phyloP scores from a whole-genome alignment of 495 filamentous ascomycete genomes.

The Niebla homalea region DNA sequence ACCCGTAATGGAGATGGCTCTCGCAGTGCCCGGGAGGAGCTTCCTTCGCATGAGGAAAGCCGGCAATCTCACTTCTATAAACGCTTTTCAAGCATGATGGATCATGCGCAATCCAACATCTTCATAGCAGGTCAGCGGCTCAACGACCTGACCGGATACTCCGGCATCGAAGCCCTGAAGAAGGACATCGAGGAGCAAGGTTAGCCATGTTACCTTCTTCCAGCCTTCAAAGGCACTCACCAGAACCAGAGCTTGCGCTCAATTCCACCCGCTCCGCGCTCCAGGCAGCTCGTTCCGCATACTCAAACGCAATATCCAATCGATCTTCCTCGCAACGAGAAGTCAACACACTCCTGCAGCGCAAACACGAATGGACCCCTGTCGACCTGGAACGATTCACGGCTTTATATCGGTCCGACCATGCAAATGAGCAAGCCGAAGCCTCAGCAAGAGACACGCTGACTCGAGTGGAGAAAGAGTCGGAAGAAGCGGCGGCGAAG shows the following conservation, averaged over 20 bases:
- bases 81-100: conserved; percentile 68
- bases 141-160: conserved; percentile 90
- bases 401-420: conserved; percentile 77
- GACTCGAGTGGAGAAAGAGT: conserved; percentile 57
- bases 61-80: conserved; percentile 60
- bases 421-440: conserved; percentile 84
- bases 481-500: conserved; percentile 59
- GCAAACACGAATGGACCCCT: conserved; percentile 84
- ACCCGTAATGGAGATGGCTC: not conserved
- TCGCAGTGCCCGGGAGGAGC: conserved; percentile 25
- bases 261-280: conserved; percentile 49
- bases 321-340: conserved; percentile 85
- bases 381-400: conserved; percentile 91
- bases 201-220: conserved; percentile 9
- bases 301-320: conserved; percentile 62
- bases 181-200: conserved; percentile 55
- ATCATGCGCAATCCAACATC: conserved; percentile 71
- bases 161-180: conserved; percentile 79
- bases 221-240: conserved; percentile 7
- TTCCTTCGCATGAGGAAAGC: conserved; percentile 67
- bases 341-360: conserved; percentile 82
- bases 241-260: conserved; percentile 44
- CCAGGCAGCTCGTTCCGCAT: conserved; percentile 54
- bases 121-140: conserved; percentile 75
- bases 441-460: conserved; percentile 56